Evolutionary conservation across 495 filamentous ascomycete genomes (phyloP).

Genomic region (Penicillium maclennaniae): DNA sequence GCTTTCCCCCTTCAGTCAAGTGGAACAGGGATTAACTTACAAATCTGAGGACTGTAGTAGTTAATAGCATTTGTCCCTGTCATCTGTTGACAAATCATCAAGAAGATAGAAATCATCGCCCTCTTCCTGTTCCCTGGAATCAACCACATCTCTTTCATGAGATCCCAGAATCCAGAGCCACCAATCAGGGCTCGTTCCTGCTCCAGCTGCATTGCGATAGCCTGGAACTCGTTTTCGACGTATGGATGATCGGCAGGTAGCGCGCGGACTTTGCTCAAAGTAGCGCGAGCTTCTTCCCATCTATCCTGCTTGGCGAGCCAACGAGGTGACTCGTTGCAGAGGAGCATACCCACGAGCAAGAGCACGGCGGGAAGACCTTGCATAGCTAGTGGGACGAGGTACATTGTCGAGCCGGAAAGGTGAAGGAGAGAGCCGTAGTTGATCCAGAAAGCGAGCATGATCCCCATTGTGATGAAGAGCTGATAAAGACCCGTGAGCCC

Average conservation of each 20-base stretch:
- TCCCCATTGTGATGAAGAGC: constrained; percentile 59
- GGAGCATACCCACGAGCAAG: constrained; percentile 53
- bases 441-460: constrained; percentile 66
- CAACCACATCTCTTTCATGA: constrained; percentile 69
- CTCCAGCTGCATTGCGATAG: constrained; percentile 63
- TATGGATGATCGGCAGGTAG: constrained; percentile 57
- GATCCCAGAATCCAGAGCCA: constrained; percentile 58
- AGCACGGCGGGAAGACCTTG: constrained; percentile 62
- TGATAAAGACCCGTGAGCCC: constrained; percentile 68
- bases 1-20: neutral
- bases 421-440: constrained; percentile 59
- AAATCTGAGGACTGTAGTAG: constrained; percentile 72
- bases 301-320: constrained; percentile 66
- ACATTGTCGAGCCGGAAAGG: constrained; percentile 49
- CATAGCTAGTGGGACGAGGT: constrained; percentile 64
- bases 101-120: constrained; percentile 48
- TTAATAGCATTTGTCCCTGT: constrained; percentile 65
- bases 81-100: constrained; percentile 74
- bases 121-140: constrained; percentile 63
- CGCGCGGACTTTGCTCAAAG: constrained; percentile 52
- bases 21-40: constrained; percentile 33
- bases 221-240: constrained; percentile 60
- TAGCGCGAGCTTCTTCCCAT: constrained; percentile 61
- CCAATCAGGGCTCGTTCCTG: constrained; percentile 61
- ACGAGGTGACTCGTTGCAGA: constrained; percentile 67